Base-by-base conservation (phyloP, 2,329 filamentous ascomycete species). In the Helotiales sp. region DNA sequence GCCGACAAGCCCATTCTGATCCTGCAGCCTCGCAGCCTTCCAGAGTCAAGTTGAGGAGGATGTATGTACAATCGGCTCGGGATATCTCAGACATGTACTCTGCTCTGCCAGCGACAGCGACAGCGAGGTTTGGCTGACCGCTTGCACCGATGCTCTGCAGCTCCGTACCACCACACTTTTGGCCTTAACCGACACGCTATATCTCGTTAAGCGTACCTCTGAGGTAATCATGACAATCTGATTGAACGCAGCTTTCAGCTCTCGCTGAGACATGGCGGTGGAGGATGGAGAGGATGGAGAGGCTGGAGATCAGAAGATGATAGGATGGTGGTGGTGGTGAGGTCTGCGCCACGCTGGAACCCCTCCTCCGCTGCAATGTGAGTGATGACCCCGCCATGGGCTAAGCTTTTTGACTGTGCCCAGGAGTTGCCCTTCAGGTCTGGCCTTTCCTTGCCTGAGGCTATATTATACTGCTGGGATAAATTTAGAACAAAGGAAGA, bases 231-330 rank as follows among this genome's bases (percentile, higher is more conserved):
- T n/a, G n/a, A 34, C 6, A 17, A 57, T 57, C 30, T 57, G 52
- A 57, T 57, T 57, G 52, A 22, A 22, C 4, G 32, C 52, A 57
- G 52, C n/a, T 57, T 40, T 57, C 52, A 57, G 52, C 52, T 40
- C 2, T 24, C 17, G 24, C 13, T 20, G 1, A 37, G 17, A 20
- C 8, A 10, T 20, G 52, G n/a, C 22, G 47, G 47, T 15, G 47
- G 30, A 37, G 30, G 30, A 11, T 2, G 28, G 30, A 32, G 30
- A 34, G n/a, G n/a, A n/a, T n/a, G n/a, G n/a, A n/a, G 30, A 40
- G 30, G 52, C 52, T 40, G 52, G 11, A 40, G 32, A 24, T 57
- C 52, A 37, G 52, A 57, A 57, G 52, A 24, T 24, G 52, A 15
- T 40, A 20, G 52, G 30, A 20, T 22, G 20, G 20, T 24, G 10